A percentile compares a stretch with the other conserved stretches of the same genome.
Conservation (phyloP, 306 rosid genomes). For the Herpetospermum pedunculosum region DNA sequence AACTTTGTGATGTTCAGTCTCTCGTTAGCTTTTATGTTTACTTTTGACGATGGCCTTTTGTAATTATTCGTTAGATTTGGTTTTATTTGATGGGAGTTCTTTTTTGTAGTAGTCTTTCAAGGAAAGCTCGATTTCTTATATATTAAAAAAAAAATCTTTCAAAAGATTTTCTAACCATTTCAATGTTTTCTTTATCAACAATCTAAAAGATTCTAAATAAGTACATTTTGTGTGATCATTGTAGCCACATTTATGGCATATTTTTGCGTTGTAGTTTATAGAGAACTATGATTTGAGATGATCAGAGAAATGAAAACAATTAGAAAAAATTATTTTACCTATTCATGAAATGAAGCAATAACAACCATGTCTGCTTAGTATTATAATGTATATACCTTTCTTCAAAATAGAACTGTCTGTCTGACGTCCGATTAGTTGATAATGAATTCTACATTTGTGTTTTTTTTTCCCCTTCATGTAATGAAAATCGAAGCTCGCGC, state of each 20-base stretch:
- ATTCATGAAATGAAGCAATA: background rate
- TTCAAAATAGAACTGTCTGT: background rate
- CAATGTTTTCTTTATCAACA: background rate
- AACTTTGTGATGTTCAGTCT: too few species aligned
- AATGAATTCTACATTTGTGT: background rate
- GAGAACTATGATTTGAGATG: background rate
- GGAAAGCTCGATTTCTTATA: too few species aligned
- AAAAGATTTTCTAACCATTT: too few species aligned
- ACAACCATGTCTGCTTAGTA: background rate
- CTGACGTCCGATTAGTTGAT: background rate
- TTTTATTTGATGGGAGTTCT: too few species aligned
- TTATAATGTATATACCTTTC: background rate
- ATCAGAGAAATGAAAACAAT: background rate
- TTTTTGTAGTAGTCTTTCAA: too few species aligned
- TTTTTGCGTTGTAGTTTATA: too few species aligned
- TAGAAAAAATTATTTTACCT: background rate
- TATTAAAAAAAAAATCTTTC: too few species aligned
- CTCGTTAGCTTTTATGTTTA: too few species aligned
- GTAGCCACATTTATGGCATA: too few species aligned
- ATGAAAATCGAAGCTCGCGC: background rate
- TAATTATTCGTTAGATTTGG: too few species aligned
- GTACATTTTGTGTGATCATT: too few species aligned
- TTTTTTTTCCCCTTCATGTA: background rate
- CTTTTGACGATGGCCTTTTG: too few species aligned
- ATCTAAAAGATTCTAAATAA: background rate